Conservation (phyloP, 306 rosid species). For the Prunus dulcis region DNA sequence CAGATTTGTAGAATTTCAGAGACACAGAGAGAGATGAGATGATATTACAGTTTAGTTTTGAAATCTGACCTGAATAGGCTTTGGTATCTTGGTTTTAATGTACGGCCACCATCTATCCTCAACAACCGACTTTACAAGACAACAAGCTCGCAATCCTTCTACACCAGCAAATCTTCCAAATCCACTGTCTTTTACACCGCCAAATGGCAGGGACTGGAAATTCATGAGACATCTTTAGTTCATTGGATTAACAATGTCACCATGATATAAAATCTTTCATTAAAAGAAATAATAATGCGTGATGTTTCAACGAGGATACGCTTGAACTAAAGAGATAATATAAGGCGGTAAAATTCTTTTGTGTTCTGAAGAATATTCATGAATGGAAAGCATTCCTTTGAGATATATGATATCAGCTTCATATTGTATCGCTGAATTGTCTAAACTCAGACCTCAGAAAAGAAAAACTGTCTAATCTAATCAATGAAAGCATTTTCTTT, state of each 20-base stretch:
- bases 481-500: background rate
- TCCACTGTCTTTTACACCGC: constrained; percentile 92
- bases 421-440: background rate
- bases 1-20: background rate
- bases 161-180: constrained; percentile 93
- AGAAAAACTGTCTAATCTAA: background rate
- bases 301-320: background rate
- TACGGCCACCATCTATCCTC: constrained; percentile 98
- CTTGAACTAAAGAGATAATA: background rate
- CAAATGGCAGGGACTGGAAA: constrained; percentile 93
- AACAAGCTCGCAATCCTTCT: constrained; percentile 95
- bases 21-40: background rate
- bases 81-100: constrained; percentile 74
- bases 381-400: background rate
- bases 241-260: constrained; percentile 9
- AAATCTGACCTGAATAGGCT: constrained; percentile 80
- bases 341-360: background rate
- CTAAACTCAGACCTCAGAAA: background rate
- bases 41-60: constrained; percentile 5
- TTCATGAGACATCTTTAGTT: constrained; percentile 22
- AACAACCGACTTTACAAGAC: constrained; percentile 87
- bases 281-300: background rate
- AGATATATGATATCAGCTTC: background rate
- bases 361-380: background rate
- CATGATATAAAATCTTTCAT: background rate